Percentiles rank a stretch among this genome's conserved stretches.
These are phyloP conservation scores for Scedosporium aurantiacum DNA, from an alignment of 2,329 filamentous ascomycete genomes.

Conservation along the genomic window DNA sequence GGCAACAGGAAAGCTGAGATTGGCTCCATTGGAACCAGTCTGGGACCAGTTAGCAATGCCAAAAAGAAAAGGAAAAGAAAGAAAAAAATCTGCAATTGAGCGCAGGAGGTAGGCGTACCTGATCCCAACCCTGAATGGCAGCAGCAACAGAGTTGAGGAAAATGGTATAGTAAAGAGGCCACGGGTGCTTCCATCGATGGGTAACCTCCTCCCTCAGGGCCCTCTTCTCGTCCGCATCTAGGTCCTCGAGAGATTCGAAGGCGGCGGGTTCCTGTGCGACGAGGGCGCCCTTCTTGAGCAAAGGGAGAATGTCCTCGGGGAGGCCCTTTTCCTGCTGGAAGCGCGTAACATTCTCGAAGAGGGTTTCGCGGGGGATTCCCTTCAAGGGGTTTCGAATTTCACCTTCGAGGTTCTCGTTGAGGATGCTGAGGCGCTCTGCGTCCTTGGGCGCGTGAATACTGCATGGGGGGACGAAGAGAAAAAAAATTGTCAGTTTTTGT, in stretches of 20 bases:
- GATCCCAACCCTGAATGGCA: constrained; percentile 38
- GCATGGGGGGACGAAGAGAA: background rate
- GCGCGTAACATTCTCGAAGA: constrained; percentile 41
- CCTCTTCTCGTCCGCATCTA: constrained; percentile 30
- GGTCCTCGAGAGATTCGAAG: constrained; percentile 34
- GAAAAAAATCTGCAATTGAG: background rate
- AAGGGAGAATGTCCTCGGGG: constrained; percentile 29
- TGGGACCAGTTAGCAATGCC: constrained; percentile 8
- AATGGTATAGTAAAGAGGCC: constrained; percentile 36
- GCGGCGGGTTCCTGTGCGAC: constrained; percentile 28
- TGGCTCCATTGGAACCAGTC: constrained; percentile 37
- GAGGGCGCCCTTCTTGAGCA: constrained; percentile 19
- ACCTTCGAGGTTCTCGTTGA: constrained; percentile 15
- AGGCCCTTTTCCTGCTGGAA: constrained; percentile 41
- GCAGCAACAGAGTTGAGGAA: constrained; percentile 41
- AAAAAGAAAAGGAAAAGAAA: background rate
- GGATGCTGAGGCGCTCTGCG: background rate
- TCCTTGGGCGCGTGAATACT: background rate
- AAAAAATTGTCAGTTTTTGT: background rate
- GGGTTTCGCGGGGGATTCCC: constrained; percentile 36
- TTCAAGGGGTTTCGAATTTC: constrained; percentile 36
- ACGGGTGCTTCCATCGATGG: constrained; percentile 38
- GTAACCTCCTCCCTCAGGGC: constrained; percentile 30
- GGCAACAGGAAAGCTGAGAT: constrained; percentile 31
- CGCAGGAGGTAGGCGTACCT: constrained; percentile 16